Percentiles rank a stretch among this genome's conserved stretches.
phyloP scores from a whole-genome alignment of 2,329 filamentous ascomycete species.

The Didymella lethalis region DNA sequence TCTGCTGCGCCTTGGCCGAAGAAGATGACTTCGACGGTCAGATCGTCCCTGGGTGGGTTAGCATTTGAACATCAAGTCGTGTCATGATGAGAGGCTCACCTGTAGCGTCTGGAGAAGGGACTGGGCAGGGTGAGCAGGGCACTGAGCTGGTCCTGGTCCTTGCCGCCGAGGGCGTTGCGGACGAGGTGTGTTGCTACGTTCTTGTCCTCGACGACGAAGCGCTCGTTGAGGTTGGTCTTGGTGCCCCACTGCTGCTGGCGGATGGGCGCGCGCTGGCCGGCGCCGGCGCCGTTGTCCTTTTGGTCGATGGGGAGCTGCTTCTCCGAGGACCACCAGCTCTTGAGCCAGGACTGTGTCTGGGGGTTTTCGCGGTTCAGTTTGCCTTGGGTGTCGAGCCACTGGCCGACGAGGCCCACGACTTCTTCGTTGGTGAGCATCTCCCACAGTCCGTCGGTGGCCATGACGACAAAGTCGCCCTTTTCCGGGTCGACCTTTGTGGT shows the following conservation, averaged over 20 bases:
- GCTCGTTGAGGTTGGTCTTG: constrained; percentile 72
- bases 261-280: constrained; percentile 86
- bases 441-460: constrained; percentile 97
- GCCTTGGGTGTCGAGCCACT: constrained; percentile 88
- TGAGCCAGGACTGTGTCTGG: constrained; percentile 68
- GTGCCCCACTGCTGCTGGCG: constrained; percentile 92
- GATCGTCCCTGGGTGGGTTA: constrained; percentile 73
- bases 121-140: constrained; percentile 89
- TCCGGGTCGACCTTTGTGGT: constrained; percentile 90
- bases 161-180: constrained; percentile 91
- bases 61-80: background rate
- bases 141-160: constrained; percentile 91
- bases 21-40: constrained; percentile 98
- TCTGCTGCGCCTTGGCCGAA: constrained; percentile 82
- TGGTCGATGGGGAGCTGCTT: constrained; percentile 79
- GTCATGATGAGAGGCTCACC: constrained; percentile 61
- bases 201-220: constrained; percentile 95
- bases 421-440: constrained; percentile 99
- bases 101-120: constrained; percentile 89
- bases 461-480: constrained; percentile 91
- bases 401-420: constrained; percentile 92
- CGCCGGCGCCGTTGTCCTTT: constrained; percentile 56
- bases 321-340: constrained; percentile 69
- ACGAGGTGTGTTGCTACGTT: constrained; percentile 96
- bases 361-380: constrained; percentile 48